Percentiles rank a stretch among this genome's conserved stretches.
These are phyloP conservation scores for Chamaecrista fasciculata DNA, from an alignment of 306 rosid genomes.

Conservation along the genomic window DNA sequence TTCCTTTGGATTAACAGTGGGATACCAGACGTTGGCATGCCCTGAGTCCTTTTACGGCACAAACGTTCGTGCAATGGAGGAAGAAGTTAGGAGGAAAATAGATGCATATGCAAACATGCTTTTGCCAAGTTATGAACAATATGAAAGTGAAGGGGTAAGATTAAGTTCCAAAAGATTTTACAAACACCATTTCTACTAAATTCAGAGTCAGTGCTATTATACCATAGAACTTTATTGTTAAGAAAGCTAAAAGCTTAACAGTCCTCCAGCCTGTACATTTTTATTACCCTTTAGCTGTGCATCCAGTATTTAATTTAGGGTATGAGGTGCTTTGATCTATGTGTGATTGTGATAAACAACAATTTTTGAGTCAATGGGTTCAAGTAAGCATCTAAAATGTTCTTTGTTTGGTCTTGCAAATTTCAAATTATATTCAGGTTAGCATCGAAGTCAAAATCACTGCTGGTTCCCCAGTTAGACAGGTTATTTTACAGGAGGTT, in stretches of 20 bases:
- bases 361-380: background rate
- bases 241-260: background rate
- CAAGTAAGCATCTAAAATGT: background rate
- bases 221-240: background rate
- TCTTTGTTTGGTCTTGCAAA: background rate
- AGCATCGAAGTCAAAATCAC: conserved; percentile 65
- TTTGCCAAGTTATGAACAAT: conserved; percentile 44
- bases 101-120: conserved; percentile 61
- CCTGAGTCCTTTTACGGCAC: conserved; percentile 55
- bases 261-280: background rate
- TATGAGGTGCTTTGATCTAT: background rate
- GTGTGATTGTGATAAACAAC: background rate
- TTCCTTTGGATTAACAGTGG: conserved; percentile 52
- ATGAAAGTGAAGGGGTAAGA: conserved; percentile 55
- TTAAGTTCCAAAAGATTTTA: conserved; percentile 11
- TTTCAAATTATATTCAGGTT: conserved; percentile 38
- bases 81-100: conserved; percentile 69
- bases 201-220: background rate
- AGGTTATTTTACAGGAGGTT: conserved; percentile 67
- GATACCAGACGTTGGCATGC: conserved; percentile 55
- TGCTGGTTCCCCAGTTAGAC: conserved; percentile 72
- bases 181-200: background rate
- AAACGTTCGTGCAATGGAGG: conserved; percentile 62
- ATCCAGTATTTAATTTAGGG: background rate
- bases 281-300: background rate